Base-by-base conservation (phyloP, 805 yeast genomes). In the Wickerhamiella slavikovae region DNA sequence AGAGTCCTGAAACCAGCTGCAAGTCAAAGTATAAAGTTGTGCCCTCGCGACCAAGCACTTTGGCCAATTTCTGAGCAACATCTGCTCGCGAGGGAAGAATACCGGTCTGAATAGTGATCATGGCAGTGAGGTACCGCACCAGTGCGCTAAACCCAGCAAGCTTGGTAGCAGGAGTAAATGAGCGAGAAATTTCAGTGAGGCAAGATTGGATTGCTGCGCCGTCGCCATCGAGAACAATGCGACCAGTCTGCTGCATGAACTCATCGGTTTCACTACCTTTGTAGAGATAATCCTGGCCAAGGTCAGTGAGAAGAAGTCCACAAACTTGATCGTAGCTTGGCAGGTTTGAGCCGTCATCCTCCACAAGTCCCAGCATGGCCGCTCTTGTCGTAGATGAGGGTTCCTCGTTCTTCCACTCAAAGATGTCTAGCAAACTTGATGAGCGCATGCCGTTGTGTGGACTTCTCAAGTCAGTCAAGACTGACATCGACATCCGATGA, bases 211-310 rank as follows among this genome's bases (percentile, higher is more conserved):
- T 32, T 9, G 7, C 27, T 2, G 22, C 29, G 6, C 39, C 35
- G 16, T 42, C 47, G 5, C 47, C 48, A 10, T 39, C 45, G 2
- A 42, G 35, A 3, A 43, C 35, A 44, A 42, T 42, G n/a, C 41
- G 38, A 16, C 47, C 45, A 1, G 42, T 40, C 24, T 40, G 38
- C 27, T 35, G 36, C 40, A 51, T 38, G 41, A 44, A 51, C 28
- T 32, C 31, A 32, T 51, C 56, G 4, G 53, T 47, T 22, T 51
- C 55, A 2, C 53, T 41, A 10, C 53, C 52, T n/a, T 38, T 31
- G 6, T 16, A 27, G 38, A 48, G 38, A 19, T 46, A 38, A 4
- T 32, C 38, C 6, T 20, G 17, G 9, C 54, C 54, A 14, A 50
- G 20, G 30, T 51, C 56, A 5, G 52, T 42, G 17, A 46, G 42